phyloP scores from a whole-genome alignment of 2,329 filamentous ascomycete genomes.

The Cladorrhinum sp. region DNA sequence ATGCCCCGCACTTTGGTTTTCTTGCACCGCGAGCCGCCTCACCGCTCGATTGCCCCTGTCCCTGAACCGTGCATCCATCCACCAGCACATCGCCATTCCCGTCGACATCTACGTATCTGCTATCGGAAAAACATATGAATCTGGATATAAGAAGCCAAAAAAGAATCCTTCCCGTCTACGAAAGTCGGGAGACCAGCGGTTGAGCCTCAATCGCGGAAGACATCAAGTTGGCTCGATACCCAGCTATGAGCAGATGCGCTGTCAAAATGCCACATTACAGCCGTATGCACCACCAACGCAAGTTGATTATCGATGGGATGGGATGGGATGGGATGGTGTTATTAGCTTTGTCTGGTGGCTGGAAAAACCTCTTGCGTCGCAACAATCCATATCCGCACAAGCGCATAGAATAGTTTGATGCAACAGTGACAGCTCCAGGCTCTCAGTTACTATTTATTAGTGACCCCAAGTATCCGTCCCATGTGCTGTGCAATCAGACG shows the following conservation, averaged over 20 bases:
- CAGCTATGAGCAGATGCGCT: background rate
- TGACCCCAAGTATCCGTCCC: background rate
- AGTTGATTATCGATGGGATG: background rate
- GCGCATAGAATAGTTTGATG: constrained; percentile 2
- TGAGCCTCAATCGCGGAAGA: background rate
- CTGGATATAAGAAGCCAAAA: background rate
- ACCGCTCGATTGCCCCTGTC: constrained; percentile 4
- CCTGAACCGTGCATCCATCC: background rate
- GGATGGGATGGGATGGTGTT: background rate
- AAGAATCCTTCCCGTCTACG: background rate
- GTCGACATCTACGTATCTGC: background rate
- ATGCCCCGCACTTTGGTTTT: constrained; percentile 4
- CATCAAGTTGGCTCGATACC: background rate
- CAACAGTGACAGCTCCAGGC: background rate
- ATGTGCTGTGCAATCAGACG: background rate
- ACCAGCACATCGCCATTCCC: background rate
- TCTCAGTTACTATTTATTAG: background rate
- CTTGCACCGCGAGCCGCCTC: background rate
- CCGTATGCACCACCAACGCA: background rate
- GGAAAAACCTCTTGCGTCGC: background rate
- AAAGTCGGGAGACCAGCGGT: background rate
- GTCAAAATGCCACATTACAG: background rate
- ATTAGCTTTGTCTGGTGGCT: background rate
- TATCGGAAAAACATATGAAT: background rate
- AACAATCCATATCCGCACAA: constrained; percentile 3